These are phyloP conservation scores for Lachnellula suecica DNA, from an alignment of 2,329 filamentous ascomycete genomes.

Conservation along the genomic window DNA sequence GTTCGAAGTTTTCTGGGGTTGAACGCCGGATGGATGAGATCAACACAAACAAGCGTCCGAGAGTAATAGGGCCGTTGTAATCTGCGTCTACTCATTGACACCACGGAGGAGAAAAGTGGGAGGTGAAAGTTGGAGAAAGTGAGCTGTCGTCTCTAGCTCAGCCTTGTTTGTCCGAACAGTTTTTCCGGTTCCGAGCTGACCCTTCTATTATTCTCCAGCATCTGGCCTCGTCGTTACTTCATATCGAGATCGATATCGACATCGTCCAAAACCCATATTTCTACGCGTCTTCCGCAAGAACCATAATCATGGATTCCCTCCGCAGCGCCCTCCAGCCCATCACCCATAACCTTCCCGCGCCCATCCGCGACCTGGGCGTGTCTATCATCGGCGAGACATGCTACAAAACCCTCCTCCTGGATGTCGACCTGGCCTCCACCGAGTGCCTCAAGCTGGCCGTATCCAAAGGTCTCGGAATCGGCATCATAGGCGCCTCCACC, in stretches of 20 bases:
- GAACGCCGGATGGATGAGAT: no score
- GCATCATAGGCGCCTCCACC: slow-evolving; percentile 85
- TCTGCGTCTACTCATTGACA: background rate
- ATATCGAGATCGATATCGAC: background rate
- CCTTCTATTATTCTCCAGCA: background rate
- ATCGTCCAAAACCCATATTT: background rate
- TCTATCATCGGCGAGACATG: slow-evolving; percentile 81
- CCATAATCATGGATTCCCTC: slow-evolving; percentile 55
- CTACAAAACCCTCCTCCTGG: slow-evolving; percentile 82
- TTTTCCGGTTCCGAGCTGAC: background rate
- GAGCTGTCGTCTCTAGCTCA: background rate
- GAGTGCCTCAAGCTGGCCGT: slow-evolving; percentile 86
- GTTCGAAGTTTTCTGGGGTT: no score
- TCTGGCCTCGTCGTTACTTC: no score
- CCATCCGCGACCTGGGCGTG: slow-evolving; percentile 71
- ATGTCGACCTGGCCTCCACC: slow-evolving; percentile 75
- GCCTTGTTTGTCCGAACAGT: background rate
- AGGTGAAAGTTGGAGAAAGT: background rate
- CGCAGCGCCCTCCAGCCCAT: slow-evolving; percentile 64
- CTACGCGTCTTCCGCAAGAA: background rate
- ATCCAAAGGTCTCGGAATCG: slow-evolving; percentile 89
- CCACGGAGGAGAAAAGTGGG: no score
- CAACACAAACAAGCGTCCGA: background rate
- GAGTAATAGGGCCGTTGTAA: background rate
- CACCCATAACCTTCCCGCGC: slow-evolving; percentile 70